Conservation (phyloP, 257 asterid species). For the Solanum ossicruentum region DNA sequence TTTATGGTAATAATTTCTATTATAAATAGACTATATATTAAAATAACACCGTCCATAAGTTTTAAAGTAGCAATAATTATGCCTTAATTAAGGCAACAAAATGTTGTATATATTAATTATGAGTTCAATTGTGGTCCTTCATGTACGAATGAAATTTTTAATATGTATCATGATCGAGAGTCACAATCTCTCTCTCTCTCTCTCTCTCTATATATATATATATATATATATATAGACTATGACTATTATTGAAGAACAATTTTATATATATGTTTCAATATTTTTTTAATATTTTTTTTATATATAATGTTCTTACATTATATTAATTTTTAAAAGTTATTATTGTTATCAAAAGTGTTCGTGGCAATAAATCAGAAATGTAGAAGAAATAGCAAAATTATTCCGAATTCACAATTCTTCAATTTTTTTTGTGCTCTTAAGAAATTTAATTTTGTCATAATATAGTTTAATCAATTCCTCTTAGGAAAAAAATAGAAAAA, state of each 20-base stretch:
- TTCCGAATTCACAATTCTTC: too few species aligned
- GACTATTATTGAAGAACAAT: neutral
- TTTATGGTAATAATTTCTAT: neutral
- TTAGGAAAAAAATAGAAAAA: too few species aligned
- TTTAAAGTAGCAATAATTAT: neutral
- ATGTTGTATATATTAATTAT: neutral
- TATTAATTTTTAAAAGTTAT: neutral
- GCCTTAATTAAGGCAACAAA: neutral
- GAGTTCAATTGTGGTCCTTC: neutral
- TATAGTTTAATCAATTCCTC: too few species aligned
- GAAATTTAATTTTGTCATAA: too few species aligned
- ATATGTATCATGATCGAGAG: neutral
- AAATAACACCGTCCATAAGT: neutral
- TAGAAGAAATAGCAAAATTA: too few species aligned
- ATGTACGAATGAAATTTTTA: neutral
- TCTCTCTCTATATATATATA: too few species aligned
- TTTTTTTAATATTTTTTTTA: too few species aligned
- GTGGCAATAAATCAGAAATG: too few species aligned
- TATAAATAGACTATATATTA: neutral
- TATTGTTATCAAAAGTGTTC: neutral
- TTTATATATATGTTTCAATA: neutral
- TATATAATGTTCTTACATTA: neutral
- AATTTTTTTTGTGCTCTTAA: too few species aligned
- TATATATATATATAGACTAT: too few species aligned
- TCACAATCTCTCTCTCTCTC: neutral